Conservation (phyloP, 129 eudicot genomes). For the Solidago caesia region DNA sequence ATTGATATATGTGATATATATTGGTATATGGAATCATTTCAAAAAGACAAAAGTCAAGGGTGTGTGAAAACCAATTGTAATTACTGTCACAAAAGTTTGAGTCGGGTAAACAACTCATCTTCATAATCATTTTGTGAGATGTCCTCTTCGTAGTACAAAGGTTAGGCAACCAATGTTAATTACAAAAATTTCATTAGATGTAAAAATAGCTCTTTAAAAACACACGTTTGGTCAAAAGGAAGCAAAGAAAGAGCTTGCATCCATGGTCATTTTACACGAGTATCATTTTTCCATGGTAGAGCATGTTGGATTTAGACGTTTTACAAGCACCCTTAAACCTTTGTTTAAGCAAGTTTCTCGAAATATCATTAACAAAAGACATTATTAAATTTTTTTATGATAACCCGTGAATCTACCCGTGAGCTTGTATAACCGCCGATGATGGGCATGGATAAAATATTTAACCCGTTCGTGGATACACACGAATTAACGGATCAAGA, state of each 20-base stretch:
- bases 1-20: no score
- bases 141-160: neutral
- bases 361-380: neutral
- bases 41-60: neutral
- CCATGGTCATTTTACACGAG: neutral
- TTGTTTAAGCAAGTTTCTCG: neutral
- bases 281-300: neutral
- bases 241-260: neutral
- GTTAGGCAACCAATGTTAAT: neutral
- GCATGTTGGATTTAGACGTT: no score
- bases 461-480: no score
- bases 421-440: no score
- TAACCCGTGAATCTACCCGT: no score
- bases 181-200: neutral
- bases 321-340: no score
- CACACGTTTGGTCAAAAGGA: neutral
- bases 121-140: neutral
- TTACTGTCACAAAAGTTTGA: neutral
- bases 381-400: neutral
- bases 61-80: neutral
- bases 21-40: neutral
- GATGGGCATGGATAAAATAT: no score
- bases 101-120: neutral
- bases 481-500: no score
- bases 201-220: neutral